Base-by-base conservation (phyloP, 768 basidiomycete species). In the Phylloporus scabripes region DNA sequence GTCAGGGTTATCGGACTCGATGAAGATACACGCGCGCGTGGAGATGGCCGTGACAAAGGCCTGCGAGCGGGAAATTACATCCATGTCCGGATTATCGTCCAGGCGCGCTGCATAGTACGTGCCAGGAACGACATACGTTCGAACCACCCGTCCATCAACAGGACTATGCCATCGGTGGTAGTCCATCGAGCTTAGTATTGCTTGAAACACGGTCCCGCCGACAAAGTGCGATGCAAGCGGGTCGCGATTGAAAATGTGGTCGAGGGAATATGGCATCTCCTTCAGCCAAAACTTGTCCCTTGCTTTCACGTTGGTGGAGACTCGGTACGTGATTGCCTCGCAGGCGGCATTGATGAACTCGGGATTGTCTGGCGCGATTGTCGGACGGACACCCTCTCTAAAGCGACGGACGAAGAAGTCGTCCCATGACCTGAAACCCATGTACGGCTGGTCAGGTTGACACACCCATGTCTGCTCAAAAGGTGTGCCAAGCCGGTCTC, bases 91-190 rank as follows among this genome's bases (percentile, higher is more conserved):
- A 20, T 62, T 50, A 12, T 55, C 53, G 44, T 47, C 61, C 11
- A 67, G 64, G 2, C 67, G 61, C 12, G 66, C 63, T 11, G 73
- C 72, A 50, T 75, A 82, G 60, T 79, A 79, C 1, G 74, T 74
- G 2, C 79, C 78, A 7, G 77, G 76, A 14, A 80, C 62, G 33
- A 72, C 57, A n/a, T 70, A 70, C 10, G 65, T 62, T 59, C 74
- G 66, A 12, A 55, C 60, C 31, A 80, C 64, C 1, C 38, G 63
- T 2, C 78, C 78, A 34, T 70, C 67, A 10, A 84, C 72, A 48
- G 83, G 83, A 43, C 71, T 65, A 61, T 80, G 78, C 82, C 81
- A 83, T 53, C 81, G 77, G 56, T 84, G 83, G 55, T 82, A 85
- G 26, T 73, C 71, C 23, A 72, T 55, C 3, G 78, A 71, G 45